Base-by-base conservation (phyloP, 2,329 filamentous ascomycete species). In the Apiospora arundinis region DNA sequence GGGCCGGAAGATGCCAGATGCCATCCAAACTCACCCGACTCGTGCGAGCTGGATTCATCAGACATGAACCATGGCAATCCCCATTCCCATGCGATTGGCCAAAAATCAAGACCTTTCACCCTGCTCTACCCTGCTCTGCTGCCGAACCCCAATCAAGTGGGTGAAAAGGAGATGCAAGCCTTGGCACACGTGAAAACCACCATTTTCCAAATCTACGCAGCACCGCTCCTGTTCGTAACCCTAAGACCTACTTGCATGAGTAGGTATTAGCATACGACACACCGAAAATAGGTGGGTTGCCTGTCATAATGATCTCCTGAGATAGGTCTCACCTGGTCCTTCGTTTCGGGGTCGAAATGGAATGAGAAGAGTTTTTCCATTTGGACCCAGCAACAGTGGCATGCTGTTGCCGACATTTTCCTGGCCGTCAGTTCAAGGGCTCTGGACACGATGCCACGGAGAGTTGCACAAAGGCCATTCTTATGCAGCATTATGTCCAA, bases 401-500 rank as follows among this genome's bases (percentile, higher is more conserved):
- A 37, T 9, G 49, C 23, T 63, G 18, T 40, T 63, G 9, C 56
- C 32, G 18, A 23, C 28, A 1, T 63, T 18, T 21, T n/a, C 4
- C 32, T 37, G 56, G 18, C 45, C 14, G 44, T 63, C 56, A 40
- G 28, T 28, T 60, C 56, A 63, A 40, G 32, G 8, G n/a, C 21
- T n/a, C 52, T 40, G 32, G 21, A 5, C 8, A 18, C 16, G 9
- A n/a, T 40, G 28, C 18, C 21, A 12, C 21, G 16, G 16, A 60
- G 52, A 60, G 52, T 60, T 37, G 28, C 56, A 23, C 56, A 63
- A 63, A 40, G 32, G 32, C 28, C 56, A 63, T 63, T 63, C 56
- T 63, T 6, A 32, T 32, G 3, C 32, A 4, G 32, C 32, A 32
- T 32, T 32, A 3, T 32, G 49, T 21, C 49, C 49, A 32, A 32